Conservation (phyloP, 331 rosid species). For the Arachis monticola region DNA sequence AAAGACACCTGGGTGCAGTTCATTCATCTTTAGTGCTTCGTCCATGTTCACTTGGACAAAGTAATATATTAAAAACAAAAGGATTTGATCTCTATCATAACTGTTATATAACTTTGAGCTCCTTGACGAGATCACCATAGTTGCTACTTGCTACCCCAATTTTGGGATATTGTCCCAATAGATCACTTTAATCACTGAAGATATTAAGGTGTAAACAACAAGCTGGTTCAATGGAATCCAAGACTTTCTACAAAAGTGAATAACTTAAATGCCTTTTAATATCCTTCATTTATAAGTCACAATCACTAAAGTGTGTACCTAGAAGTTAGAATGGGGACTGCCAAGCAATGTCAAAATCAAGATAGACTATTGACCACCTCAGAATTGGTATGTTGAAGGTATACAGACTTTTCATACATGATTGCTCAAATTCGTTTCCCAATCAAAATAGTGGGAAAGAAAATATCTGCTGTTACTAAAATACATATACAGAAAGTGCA, state of each 20-base stretch:
- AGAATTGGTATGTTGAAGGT: conserved; percentile 6
- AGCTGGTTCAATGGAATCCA: neutral
- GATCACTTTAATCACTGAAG: neutral
- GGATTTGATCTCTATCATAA: neutral
- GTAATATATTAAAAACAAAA: neutral
- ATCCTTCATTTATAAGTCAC: neutral
- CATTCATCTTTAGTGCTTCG: too few species aligned
- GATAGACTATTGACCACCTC: conserved; percentile 9
- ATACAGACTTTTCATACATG: conserved; percentile 4
- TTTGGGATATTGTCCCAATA: conserved; percentile 8
- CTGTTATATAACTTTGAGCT: too few species aligned
- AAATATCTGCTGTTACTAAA: conserved; percentile 16
- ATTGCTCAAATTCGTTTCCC: conserved; percentile 33
- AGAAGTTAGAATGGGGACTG: conserved; percentile 4
- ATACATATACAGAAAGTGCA: conserved; percentile 25
- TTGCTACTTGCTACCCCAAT: neutral
- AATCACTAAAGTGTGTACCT: neutral
- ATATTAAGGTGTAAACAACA: neutral
- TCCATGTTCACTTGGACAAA: too few species aligned
- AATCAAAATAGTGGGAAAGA: conserved; percentile 36
- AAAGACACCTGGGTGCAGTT: conserved; percentile 51
- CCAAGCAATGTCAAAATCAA: conserved; percentile 24
- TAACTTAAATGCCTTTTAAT: neutral
- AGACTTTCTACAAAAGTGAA: neutral
- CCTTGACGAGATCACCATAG: too few species aligned